These are phyloP conservation scores for Camptophora hylomeconis DNA, from an alignment of 2,329 filamentous ascomycete species.

Conservation along the genomic window DNA sequence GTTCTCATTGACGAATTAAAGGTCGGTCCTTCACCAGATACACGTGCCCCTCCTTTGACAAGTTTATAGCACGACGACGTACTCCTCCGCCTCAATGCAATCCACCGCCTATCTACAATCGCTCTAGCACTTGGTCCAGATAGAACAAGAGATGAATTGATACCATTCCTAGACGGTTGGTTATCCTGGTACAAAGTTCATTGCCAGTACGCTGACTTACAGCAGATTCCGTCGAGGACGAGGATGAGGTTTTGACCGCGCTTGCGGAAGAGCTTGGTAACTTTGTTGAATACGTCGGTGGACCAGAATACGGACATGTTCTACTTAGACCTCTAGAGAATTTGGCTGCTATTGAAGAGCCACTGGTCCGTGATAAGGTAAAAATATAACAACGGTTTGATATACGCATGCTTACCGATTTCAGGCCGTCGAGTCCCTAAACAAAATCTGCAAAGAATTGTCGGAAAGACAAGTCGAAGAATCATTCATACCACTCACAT, in stretches of 20 bases:
- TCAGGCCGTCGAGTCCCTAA: slow-evolving; percentile 93
- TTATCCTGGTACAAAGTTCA: too few relatives aligned
- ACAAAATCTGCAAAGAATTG: slow-evolving; percentile 94
- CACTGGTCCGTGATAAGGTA: slow-evolving; percentile 95
- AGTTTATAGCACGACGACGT: slow-evolving; percentile 83
- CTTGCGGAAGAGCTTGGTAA: slow-evolving; percentile 91
- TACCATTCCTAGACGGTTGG: slow-evolving; percentile 97
- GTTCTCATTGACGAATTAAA: slow-evolving; percentile 99
- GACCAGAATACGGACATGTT: slow-evolving; percentile 85
- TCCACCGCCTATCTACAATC: slow-evolving; percentile 95
- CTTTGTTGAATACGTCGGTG: slow-evolving; percentile 96
- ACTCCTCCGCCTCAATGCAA: slow-evolving; percentile 91
- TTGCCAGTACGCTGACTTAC: too few relatives aligned
- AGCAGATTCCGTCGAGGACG: slow-evolving; percentile 93
- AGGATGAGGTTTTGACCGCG: slow-evolving; percentile 94
- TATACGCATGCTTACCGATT: slow-evolving; percentile 5
- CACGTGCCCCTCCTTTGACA: slow-evolving; percentile 14
- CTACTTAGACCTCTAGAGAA: slow-evolving; percentile 96
- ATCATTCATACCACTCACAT: slow-evolving; percentile 88
- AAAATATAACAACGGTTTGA: slow-evolving; percentile 14
- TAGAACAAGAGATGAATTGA: slow-evolving; percentile 93
- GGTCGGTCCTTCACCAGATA: slow-evolving; percentile 40
- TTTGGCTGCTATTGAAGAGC: slow-evolving; percentile 94
- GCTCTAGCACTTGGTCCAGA: slow-evolving; percentile 90
- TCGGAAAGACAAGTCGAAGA: slow-evolving; percentile 90